phyloP scores from a whole-genome alignment of 2,329 filamentous ascomycete species.

The Cordyceps fumosorosea region DNA sequence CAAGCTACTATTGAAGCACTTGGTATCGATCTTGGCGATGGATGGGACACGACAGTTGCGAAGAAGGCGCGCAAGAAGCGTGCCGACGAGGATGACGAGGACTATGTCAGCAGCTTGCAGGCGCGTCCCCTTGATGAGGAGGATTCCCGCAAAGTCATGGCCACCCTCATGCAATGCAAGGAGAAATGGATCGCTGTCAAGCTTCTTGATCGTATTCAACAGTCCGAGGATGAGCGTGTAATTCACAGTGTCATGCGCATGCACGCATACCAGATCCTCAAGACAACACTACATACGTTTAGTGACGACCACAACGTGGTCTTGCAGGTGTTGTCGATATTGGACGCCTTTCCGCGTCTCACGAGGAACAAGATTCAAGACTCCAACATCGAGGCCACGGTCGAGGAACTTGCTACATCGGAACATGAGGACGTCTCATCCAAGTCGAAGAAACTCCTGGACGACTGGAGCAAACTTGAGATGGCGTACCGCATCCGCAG shows the following conservation, averaged over 20 bases:
- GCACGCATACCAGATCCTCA: slow-evolving; percentile 95
- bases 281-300: slow-evolving; percentile 78
- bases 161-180: slow-evolving; percentile 92
- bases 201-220: slow-evolving; percentile 80
- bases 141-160: slow-evolving; percentile 91
- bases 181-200: slow-evolving; percentile 99
- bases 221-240: slow-evolving; percentile 78
- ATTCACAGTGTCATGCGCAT: slow-evolving; percentile 86
- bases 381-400: slow-evolving; percentile 83
- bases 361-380: slow-evolving; percentile 97
- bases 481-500: slow-evolving; percentile 88
- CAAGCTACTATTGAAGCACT: slow-evolving; percentile 88
- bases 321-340: slow-evolving; percentile 80
- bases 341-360: slow-evolving; percentile 80
- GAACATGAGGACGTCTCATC: slow-evolving; percentile 69
- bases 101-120: slow-evolving; percentile 87
- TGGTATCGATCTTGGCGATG: slow-evolving; percentile 86
- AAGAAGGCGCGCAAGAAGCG: slow-evolving; percentile 93
- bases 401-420: slow-evolving; percentile 60
- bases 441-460: slow-evolving; percentile 64
- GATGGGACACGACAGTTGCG: slow-evolving; percentile 83
- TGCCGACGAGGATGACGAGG: slow-evolving; percentile 83
- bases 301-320: slow-evolving; percentile 85
- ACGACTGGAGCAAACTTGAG: slow-evolving; percentile 84
- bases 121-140: slow-evolving; percentile 72